Base-by-base conservation (phyloP, 192 early-diverging fungal genomes). In the Podila horticola region DNA sequence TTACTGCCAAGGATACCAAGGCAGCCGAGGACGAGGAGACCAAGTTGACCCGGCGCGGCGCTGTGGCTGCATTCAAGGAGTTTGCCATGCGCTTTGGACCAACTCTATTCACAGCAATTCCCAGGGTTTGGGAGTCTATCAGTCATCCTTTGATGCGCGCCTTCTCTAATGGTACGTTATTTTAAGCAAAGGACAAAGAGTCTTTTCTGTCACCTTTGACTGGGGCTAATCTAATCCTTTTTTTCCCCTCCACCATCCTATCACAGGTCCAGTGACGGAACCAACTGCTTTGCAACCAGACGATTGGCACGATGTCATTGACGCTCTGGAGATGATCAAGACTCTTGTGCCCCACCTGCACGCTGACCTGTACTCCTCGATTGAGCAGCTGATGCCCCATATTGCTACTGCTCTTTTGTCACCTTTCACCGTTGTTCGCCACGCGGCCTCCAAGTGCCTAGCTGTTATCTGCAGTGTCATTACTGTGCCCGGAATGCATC, bases 381-480 rank as follows among this genome's bases (percentile, higher is more conserved):
- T 96, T 26, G 74, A 85, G 10, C 75, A 77, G 5, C 69, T 96
- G 29, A 75, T 98, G 50, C 89, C 90, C 34, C 87, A 90, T 66
- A 87, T 94, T 30, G 83, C 89, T 22, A 86, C 84, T 48, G 87
- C 92, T 26, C 84, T 97, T 26, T 81, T 89, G 15, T 90, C 93
- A 34, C 84, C 87, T 30, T 93, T 88, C 66, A 85, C 95, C 0
- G 86, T 96, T 3, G 87, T 98, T 51, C 90, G 98, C 0, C 86
- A 92, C 71, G 88, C 92, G 59, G 94, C 95, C 2, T 90, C 96
- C 7, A 88, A 90, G 7, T 92, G 94, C 29, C 71, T 99, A 22
- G 92, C 95, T 7, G 87, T 89, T 9, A 84, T 97, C 12, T 91
- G 90, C 59, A 73, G 88, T 28, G 90, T 91, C 1, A 85, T 93